Evolutionary conservation across 1,284 basidiomycete genomes (phyloP).

Genomic region (Takashimella tepidaria): DNA sequence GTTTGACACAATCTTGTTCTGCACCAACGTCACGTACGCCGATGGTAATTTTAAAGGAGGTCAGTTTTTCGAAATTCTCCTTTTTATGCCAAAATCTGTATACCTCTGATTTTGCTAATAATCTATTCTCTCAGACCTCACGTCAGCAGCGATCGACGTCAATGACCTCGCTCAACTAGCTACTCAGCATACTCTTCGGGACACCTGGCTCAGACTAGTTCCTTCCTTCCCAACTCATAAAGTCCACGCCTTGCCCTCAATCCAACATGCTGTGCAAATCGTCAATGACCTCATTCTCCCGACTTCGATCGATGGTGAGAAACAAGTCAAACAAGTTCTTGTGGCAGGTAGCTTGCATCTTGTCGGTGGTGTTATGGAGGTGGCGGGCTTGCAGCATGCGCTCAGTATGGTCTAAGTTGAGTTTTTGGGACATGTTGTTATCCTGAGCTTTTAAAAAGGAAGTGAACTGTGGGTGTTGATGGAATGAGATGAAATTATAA

Average conservation of each 20-base stretch:
- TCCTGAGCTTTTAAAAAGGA: no score
- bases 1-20: constrained; percentile 87
- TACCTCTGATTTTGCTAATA: constrained; percentile 14
- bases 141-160: constrained; percentile 61
- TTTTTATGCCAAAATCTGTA: not conserved
- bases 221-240: constrained; percentile 58
- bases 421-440: no score
- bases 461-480: no score
- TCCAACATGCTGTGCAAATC: constrained; percentile 76
- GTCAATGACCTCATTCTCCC: constrained; percentile 46
- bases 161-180: constrained; percentile 63
- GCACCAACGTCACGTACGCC: constrained; percentile 89
- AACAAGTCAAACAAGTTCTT: constrained; percentile 61
- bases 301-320: constrained; percentile 18
- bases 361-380: constrained; percentile 90
- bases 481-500: no score
- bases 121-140: constrained; percentile 66
- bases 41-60: constrained; percentile 86
- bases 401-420: constrained; percentile 39
- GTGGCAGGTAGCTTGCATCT: constrained; percentile 92
- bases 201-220: constrained; percentile 64
- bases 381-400: constrained; percentile 64
- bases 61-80: constrained; percentile 44
- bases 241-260: constrained; percentile 75
- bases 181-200: constrained; percentile 69